Evolutionary conservation across 1,284 basidiomycete genomes (phyloP).

Genomic region (Mycena sp.): DNA sequence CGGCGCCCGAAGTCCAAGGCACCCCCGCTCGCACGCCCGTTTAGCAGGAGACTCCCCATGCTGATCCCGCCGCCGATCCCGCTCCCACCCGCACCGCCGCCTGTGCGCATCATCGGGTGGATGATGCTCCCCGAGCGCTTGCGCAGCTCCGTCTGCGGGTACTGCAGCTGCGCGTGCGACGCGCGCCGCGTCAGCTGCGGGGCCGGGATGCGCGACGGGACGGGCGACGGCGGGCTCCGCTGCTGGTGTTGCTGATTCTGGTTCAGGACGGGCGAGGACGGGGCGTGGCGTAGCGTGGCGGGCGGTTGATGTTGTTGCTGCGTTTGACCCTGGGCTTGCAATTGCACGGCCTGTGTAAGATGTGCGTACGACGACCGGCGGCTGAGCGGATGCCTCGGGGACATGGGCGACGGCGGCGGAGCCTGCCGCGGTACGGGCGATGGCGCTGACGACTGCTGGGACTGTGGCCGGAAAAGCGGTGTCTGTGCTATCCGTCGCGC

Average conservation of each 20-base stretch:
- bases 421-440: slow-evolving; percentile 18
- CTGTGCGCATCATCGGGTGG: slow-evolving; percentile 15
- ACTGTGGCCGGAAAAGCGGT: slow-evolving; percentile 30
- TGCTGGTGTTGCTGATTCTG: slow-evolving; percentile 6
- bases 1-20: slow-evolving; percentile 21
- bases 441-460: slow-evolving; percentile 19
- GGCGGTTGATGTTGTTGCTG: background rate
- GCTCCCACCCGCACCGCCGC: background rate
- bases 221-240: slow-evolving; percentile 27
- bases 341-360: background rate
- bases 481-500: slow-evolving; percentile 31
- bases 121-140: slow-evolving; percentile 23
- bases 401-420: slow-evolving; percentile 37
- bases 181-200: slow-evolving; percentile 26
- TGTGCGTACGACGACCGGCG: slow-evolving; percentile 22
- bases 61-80: background rate
- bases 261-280: slow-evolving; percentile 20
- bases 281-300: slow-evolving; percentile 11
- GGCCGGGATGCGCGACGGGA: slow-evolving; percentile 25
- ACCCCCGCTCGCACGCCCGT: slow-evolving; percentile 14
- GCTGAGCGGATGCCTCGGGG: slow-evolving; percentile 32
- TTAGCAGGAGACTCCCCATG: slow-evolving; percentile 11
- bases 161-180: slow-evolving; percentile 34
- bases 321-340: background rate
- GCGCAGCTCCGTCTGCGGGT: slow-evolving; percentile 19